These are phyloP conservation scores for Pisolithus sp. DNA, from an alignment of 768 basidiomycete species.

Conservation along the genomic window DNA sequence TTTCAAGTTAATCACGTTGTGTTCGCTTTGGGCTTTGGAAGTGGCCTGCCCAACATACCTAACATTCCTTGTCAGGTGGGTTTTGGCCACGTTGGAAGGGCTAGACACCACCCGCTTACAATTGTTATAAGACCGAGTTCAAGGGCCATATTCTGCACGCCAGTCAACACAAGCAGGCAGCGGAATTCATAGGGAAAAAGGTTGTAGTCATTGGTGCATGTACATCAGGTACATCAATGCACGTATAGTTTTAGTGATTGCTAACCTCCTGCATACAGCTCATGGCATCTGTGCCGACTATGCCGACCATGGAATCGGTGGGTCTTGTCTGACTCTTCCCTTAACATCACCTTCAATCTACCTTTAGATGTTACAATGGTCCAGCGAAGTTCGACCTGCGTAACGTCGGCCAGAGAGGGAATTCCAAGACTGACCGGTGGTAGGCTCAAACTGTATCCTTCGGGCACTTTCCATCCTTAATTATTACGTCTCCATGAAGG, in stretches of 20 bases:
- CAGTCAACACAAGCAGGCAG: conserved; percentile 39
- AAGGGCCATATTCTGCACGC: conserved; percentile 53
- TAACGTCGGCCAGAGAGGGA: conserved; percentile 36
- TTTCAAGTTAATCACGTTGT: conserved; percentile 46
- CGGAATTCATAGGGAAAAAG: conserved; percentile 52
- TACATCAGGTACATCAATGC: conserved; percentile 40
- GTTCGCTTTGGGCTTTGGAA: conserved; percentile 49
- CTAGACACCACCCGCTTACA: not conserved
- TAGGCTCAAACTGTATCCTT: not conserved
- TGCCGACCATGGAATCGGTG: conserved; percentile 32
- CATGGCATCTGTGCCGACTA: conserved; percentile 43
- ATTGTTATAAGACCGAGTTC: conserved; percentile 35
- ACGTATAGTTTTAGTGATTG: not conserved
- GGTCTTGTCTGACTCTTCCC: not conserved
- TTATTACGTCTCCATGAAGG: conserved; percentile 5
- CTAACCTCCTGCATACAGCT: conserved; percentile 25
- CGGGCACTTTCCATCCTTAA: not conserved
- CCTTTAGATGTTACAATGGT: conserved; percentile 48
- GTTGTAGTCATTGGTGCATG: conserved; percentile 66
- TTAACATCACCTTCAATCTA: not conserved
- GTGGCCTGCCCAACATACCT: conserved; percentile 41
- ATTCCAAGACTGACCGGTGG: conserved; percentile 24
- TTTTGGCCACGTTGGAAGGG: not conserved
- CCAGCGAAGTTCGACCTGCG: conserved; percentile 49
- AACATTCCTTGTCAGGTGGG: conserved; percentile 36